A percentile compares a stretch with the other conserved stretches of the same genome.
These are phyloP conservation scores for Lasiodiplodia hormozganensis DNA, from an alignment of 2,329 filamentous ascomycete species.

Conservation along the genomic window DNA sequence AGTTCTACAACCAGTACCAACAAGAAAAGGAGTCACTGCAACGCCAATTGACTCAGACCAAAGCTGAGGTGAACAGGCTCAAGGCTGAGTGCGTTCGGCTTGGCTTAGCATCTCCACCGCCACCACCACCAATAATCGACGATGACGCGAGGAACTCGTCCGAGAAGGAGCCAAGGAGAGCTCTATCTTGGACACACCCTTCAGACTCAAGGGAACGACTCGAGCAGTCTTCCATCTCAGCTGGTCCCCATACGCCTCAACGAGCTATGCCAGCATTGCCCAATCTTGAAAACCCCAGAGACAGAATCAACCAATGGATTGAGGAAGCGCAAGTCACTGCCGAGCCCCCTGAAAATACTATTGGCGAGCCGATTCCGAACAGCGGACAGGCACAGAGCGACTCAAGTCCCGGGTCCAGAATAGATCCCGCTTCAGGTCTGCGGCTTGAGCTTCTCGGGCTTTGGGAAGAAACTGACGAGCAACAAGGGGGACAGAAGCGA, in stretches of 20 bases:
- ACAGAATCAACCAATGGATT: conserved; percentile 11
- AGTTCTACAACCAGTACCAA: conserved; percentile 26
- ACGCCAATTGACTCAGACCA: neutral
- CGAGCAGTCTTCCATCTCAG: conserved; percentile 1
- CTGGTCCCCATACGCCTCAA: neutral
- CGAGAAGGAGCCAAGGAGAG: neutral
- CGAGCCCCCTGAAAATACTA: neutral
- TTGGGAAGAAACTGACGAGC: neutral
- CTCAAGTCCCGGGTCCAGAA: neutral
- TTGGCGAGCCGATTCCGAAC: neutral
- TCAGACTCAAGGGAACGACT: neutral
- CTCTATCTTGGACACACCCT: neutral
- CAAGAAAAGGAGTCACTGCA: neutral
- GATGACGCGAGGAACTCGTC: neutral
- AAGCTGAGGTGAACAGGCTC: neutral
- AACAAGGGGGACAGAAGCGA: neutral
- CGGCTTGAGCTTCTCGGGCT: neutral
- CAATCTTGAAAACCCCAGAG: neutral
- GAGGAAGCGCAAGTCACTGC: neutral
- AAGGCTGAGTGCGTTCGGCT: neutral
- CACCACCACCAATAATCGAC: neutral
- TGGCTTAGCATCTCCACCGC: neutral
- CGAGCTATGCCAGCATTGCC: neutral
- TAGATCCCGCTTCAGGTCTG: neutral
- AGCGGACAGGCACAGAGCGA: neutral